phyloP scores from a whole-genome alignment of 2,329 filamentous ascomycete species.

The Ophiostoma pallidulum region DNA sequence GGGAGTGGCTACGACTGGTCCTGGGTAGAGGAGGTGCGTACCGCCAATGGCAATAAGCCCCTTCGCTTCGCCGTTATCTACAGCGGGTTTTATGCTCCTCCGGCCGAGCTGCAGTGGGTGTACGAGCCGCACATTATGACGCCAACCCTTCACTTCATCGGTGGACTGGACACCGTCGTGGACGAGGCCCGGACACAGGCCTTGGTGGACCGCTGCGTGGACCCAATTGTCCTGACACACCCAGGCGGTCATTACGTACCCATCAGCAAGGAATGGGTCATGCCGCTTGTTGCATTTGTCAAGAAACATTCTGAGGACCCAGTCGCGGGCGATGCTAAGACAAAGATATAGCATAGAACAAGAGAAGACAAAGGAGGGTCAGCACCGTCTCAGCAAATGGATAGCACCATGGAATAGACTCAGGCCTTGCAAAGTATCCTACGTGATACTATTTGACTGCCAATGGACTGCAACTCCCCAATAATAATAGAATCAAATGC shows the following conservation, averaged over 20 bases:
- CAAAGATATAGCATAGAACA: neutral
- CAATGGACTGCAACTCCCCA: no score
- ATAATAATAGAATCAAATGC: no score
- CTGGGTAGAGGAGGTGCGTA: slow-evolving; percentile 38
- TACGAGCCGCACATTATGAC: slow-evolving; percentile 70
- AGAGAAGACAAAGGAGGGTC: neutral
- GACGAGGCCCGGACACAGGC: slow-evolving; percentile 62
- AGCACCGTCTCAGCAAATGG: no score
- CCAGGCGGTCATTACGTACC: slow-evolving; percentile 90
- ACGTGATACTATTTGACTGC: no score
- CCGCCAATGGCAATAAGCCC: slow-evolving; percentile 36
- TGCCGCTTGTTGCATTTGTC: slow-evolving; percentile 47
- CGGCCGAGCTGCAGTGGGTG: slow-evolving; percentile 53
- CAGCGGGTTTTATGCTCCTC: slow-evolving; percentile 63
- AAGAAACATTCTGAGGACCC: slow-evolving; percentile 18
- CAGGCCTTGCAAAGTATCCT: no score
- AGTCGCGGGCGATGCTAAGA: neutral
- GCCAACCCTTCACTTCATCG: slow-evolving; percentile 72
- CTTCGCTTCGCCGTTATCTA: slow-evolving; percentile 68
- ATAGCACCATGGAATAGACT: no score
- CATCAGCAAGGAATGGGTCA: slow-evolving; percentile 69
- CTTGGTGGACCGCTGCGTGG: slow-evolving; percentile 56
- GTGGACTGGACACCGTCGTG: slow-evolving; percentile 78
- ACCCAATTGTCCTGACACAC: slow-evolving; percentile 52
- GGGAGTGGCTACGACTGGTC: slow-evolving; percentile 27